Percentiles rank a stretch among this genome's conserved stretches.
Conservation (phyloP, 2,329 filamentous ascomycete genomes). For the Lachnellula occidentalis region DNA sequence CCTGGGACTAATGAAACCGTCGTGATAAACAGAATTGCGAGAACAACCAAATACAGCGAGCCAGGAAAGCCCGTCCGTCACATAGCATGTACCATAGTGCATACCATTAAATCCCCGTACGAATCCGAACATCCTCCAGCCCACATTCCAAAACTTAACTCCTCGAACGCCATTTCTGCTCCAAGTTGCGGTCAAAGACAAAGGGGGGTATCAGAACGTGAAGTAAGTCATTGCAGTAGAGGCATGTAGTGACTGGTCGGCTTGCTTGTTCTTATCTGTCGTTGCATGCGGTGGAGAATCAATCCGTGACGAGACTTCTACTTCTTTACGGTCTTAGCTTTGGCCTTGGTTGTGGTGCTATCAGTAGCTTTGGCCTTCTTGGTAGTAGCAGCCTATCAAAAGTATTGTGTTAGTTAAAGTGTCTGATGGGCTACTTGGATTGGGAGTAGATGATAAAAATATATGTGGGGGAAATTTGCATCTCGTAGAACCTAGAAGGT, state of each 20-base stretch:
- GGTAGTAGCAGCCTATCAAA: conserved; percentile 30
- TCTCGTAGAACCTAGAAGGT: not conserved
- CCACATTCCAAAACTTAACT: conserved; percentile 7
- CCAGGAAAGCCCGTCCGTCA: not conserved
- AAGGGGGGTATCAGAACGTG: conserved; percentile 18
- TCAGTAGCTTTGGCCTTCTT: conserved; percentile 35
- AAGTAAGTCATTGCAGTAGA: conserved; percentile 18
- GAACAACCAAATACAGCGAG: conserved; percentile 1
- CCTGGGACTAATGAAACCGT: conserved; percentile 6
- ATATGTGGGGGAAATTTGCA: not conserved
- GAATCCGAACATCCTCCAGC: conserved; percentile 2
- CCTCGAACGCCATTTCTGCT: conserved; percentile 21
- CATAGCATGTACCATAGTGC: conserved; percentile 10
- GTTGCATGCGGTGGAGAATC: conserved; percentile 15
- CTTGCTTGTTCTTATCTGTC: conserved; percentile 10
- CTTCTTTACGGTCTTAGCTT: conserved; percentile 23
- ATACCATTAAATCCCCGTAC: conserved; percentile 11
- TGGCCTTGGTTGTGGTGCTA: conserved; percentile 9
- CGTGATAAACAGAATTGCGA: not conserved
- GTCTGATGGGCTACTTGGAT: not conserved
- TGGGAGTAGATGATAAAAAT: not conserved
- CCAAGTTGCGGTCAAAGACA: conserved; percentile 13
- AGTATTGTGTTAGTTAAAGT: conserved; percentile 6
- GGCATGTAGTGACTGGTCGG: conserved; percentile 10
- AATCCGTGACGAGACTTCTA: conserved; percentile 12